phyloP scores from a whole-genome alignment of 2,329 filamentous ascomycete genomes.

The Laburnicola sp. region DNA sequence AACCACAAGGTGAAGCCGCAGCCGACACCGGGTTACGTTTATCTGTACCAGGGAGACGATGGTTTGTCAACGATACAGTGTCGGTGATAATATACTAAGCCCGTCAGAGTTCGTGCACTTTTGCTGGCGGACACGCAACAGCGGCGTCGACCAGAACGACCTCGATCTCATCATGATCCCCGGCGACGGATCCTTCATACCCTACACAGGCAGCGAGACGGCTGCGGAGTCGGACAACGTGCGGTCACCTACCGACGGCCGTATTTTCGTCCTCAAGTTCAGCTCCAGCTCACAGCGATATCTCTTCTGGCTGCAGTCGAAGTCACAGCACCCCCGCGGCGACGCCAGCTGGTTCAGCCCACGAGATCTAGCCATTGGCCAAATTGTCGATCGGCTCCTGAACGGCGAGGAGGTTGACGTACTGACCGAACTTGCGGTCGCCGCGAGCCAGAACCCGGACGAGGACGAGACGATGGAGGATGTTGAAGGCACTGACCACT shows the following conservation, averaged over 20 bases:
- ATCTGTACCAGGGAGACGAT: constrained; percentile 84
- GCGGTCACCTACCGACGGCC: constrained; percentile 73
- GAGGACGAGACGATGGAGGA: constrained; percentile 69
- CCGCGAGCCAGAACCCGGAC: constrained; percentile 61
- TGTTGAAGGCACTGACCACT: constrained; percentile 58
- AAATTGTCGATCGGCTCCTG: constrained; percentile 80
- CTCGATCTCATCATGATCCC: constrained; percentile 94
- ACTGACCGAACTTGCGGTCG: constrained; percentile 64
- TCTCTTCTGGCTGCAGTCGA: constrained; percentile 96
- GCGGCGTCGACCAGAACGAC: constrained; percentile 71
- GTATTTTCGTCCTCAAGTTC: constrained; percentile 93
- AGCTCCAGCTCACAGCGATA: constrained; percentile 86
- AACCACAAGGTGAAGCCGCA: constrained; percentile 69
- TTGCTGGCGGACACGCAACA: constrained; percentile 86
- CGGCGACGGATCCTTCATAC: constrained; percentile 80
- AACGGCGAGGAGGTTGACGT: constrained; percentile 90
- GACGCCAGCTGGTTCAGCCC: constrained; percentile 80
- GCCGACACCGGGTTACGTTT: constrained; percentile 80
- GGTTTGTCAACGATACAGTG: constrained; percentile 53
- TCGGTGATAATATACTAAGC: constrained; percentile 16
- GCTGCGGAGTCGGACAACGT: constrained; percentile 60
- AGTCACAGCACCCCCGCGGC: constrained; percentile 71
- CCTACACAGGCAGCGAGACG: constrained; percentile 64
- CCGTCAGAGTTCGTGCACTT: constrained; percentile 82
- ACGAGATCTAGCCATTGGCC: constrained; percentile 82